A percentile compares a stretch with the other conserved stretches of the same genome.
Evolutionary conservation across 2,329 filamentous ascomycete species (phyloP).

Genomic region (Sordariomycetes sp.): DNA sequence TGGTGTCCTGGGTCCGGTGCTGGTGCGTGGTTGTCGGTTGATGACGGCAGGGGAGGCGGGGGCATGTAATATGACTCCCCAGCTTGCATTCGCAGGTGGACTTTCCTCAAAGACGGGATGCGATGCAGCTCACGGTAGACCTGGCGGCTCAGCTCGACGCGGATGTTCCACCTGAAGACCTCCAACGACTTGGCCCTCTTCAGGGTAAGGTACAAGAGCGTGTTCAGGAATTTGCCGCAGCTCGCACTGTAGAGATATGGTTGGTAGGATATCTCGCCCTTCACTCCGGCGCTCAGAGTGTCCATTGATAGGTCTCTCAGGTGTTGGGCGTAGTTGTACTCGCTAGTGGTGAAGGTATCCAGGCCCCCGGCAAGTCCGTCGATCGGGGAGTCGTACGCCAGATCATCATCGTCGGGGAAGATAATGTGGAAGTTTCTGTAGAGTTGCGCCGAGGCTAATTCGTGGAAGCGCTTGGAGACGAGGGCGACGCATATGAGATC

Average conservation of each 20-base stretch:
- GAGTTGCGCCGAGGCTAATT: slow-evolving; percentile 46
- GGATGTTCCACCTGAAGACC: slow-evolving; percentile 48
- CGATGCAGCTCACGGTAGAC: slow-evolving; percentile 48
- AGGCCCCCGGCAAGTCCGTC: slow-evolving; percentile 49
- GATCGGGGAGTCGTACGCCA: slow-evolving; percentile 39
- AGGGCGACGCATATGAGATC: slow-evolving; percentile 50
- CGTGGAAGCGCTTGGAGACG: slow-evolving; percentile 47
- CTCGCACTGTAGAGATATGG: slow-evolving; percentile 44
- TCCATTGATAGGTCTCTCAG: slow-evolving; percentile 47
- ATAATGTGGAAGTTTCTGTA: slow-evolving; percentile 53
- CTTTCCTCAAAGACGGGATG: slow-evolving; percentile 38
- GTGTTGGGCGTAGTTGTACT: slow-evolving; percentile 53
- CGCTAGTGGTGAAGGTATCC: slow-evolving; percentile 53
- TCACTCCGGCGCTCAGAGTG: slow-evolving; percentile 39
- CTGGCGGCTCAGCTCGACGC: slow-evolving; percentile 50
- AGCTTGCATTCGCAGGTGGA: slow-evolving; percentile 50
- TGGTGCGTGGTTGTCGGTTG: slow-evolving; percentile 2
- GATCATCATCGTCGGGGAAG: slow-evolving; percentile 51
- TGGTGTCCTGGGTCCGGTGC: slow-evolving; percentile 21
- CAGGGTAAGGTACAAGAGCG: slow-evolving; percentile 45
- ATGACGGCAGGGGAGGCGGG: slow-evolving; percentile 33
- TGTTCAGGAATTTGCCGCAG: slow-evolving; percentile 57
- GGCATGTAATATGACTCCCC: slow-evolving; percentile 45
- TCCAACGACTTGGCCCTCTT: slow-evolving; percentile 16
- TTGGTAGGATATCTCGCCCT: slow-evolving; percentile 44